Evolutionary conservation across 352 stramenopile genomes (phyloP), one percentile per base, ranked within the genome.

Genomic region (Pythium scleroteichum): DNA sequence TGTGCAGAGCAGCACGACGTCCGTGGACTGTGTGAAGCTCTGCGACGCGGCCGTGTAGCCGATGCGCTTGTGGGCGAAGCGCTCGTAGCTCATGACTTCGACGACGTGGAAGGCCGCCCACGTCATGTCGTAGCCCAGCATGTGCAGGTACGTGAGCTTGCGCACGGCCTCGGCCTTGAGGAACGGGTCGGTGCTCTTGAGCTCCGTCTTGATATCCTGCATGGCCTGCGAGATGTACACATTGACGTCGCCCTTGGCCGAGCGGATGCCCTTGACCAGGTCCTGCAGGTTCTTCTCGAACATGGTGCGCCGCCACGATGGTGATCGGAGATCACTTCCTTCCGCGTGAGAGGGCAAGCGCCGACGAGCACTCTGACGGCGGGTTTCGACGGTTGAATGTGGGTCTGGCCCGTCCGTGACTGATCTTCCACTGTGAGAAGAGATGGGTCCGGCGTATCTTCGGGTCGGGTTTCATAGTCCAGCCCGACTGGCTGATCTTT

Each of bases 211-310:
- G 79, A 99, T 99, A 69, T 99, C 97, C 26, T 97, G 87, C 67
- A 99, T 96, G 48, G 87, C 90, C 73, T 98, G 87, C 33, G 92
- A 98, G 63, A 99, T 99, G 83, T 97, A 99, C 33, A 97, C 74
- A 20, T 78, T 92, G 40, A 97, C 94, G 62, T 99, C 96, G 64
- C 92, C 87, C 68, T 99, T 99, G 72, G 95, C 75, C 51, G 94
- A 95, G 53, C 97, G 96, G 71, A 99, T 99, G 61, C 97, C 97
- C 81, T 99, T 99, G 12, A 99, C 96, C 33, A 99, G 79, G 73
- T 99, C 97, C 66, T 98, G 95, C 44, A 99, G 77, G 38, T 89
- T 98, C 82, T 99, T 99, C 82, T 99, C 95, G 72, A 99, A 99
- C 95, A 99, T 99, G 27, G 46, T 19, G 22, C 33, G 8, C 33